phyloP scores from a whole-genome alignment of 441 rosid genomes.

The Adansonia madagascariensis region DNA sequence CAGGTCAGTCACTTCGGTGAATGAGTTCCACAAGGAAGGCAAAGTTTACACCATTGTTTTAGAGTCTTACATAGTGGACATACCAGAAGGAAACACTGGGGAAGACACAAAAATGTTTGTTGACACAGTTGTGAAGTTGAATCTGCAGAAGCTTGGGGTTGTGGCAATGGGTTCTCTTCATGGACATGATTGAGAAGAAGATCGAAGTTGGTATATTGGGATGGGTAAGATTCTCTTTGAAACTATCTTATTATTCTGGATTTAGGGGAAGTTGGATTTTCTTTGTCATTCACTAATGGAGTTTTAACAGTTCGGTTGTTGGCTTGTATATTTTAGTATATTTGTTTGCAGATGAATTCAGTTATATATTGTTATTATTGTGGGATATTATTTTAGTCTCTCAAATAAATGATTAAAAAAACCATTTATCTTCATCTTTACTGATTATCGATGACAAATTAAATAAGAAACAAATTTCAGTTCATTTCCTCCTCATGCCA shows the following conservation, averaged over 20 bases:
- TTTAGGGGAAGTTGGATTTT: neutral
- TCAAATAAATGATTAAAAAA: constrained; percentile 21
- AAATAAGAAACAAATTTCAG: neutral
- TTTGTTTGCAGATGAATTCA: neutral
- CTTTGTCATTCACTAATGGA: neutral
- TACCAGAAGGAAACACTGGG: constrained; percentile 74
- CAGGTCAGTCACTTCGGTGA: constrained; percentile 72
- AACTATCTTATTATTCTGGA: constrained; percentile 13
- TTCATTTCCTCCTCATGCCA: too few relatives aligned
- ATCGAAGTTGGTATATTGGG: neutral
- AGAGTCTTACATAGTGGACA: constrained; percentile 79
- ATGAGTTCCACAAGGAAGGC: constrained; percentile 53
- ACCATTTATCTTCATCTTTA: neutral
- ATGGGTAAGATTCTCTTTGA: constrained; percentile 1
- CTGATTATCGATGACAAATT: neutral
- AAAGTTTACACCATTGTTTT: constrained; percentile 62
- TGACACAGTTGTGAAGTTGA: constrained; percentile 81
- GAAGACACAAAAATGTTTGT: constrained; percentile 82
- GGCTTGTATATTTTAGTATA: constrained; percentile 20
- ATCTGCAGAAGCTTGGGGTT: constrained; percentile 62
- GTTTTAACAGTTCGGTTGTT: neutral
- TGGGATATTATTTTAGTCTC: constrained; percentile 3
- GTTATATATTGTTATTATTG: neutral
- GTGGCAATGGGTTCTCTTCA: constrained; percentile 46
- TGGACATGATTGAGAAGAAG: constrained; percentile 38